phyloP scores from a whole-genome alignment of 148 eudicot genomes.

The Persicaria tinctoria region DNA sequence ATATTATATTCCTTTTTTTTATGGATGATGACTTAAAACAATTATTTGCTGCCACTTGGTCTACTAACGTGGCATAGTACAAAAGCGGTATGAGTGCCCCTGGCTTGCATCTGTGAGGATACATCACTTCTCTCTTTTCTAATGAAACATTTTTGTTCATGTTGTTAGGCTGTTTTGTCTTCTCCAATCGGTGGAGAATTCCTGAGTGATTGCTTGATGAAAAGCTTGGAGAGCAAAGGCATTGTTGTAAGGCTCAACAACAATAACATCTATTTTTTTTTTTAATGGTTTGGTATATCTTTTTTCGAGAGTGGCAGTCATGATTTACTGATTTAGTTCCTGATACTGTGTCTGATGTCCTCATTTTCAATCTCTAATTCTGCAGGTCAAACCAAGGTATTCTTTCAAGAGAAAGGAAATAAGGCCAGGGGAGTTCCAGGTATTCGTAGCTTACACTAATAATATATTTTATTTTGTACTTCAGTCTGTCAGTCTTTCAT shows the following conservation, averaged over 20 bases:
- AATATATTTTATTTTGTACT: not conserved
- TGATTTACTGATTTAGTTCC: not conserved
- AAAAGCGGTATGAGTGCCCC: not conserved
- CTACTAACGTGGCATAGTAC: not conserved
- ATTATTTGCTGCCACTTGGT: not conserved
- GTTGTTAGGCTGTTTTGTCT: slow-evolving; percentile 59
- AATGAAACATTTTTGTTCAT: slow-evolving; percentile 1
- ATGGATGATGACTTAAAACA: not conserved
- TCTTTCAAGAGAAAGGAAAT: slow-evolving; percentile 93
- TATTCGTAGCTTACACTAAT: slow-evolving; percentile 12
- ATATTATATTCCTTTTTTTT: not conserved
- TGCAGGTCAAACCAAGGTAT: slow-evolving; percentile 91
- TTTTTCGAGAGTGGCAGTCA: not conserved
- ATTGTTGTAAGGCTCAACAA: slow-evolving; percentile 44
- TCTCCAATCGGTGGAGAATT: slow-evolving; percentile 94
- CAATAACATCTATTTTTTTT: not conserved
- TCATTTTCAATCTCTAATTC: slow-evolving; percentile 1
- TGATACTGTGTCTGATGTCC: not conserved
- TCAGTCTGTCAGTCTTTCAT: not conserved
- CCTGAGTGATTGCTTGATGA: slow-evolving; percentile 89
- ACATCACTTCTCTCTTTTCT: not conserved
- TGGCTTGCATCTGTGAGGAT: not conserved
- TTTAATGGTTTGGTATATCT: not conserved
- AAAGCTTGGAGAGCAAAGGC: slow-evolving; percentile 98
- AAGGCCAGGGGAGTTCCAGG: slow-evolving; percentile 96